These are phyloP conservation scores for Cajanus cajan DNA, from an alignment of 306 rosid genomes.

Conservation along the genomic window DNA sequence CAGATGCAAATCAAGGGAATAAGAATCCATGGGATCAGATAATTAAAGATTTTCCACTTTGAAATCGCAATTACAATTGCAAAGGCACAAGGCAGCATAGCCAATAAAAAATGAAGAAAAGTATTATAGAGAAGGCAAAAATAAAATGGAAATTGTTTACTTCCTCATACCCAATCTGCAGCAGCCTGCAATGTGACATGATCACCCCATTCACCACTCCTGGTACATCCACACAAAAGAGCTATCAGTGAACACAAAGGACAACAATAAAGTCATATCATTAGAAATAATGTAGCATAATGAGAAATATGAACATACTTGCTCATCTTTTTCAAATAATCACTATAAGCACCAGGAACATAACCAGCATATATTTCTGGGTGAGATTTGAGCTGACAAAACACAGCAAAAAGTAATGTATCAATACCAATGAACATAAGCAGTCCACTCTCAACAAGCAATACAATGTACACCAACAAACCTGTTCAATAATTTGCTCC, in stretches of 20 bases:
- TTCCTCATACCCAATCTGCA: conserved; percentile 81
- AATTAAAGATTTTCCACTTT: background rate
- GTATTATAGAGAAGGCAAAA: conserved; percentile 24
- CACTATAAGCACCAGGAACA: conserved; percentile 79
- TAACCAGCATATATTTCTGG: conserved; percentile 70
- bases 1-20: background rate
- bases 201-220: conserved; percentile 99
- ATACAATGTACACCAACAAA: conserved; percentile 25
- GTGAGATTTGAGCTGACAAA: conserved; percentile 58
- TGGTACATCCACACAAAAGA: conserved; percentile 44
- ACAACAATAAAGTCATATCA: conserved; percentile 3
- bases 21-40: background rate
- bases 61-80: background rate
- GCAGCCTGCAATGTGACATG: conserved; percentile 99
- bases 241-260: conserved; percentile 24
- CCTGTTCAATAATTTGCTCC: conserved; percentile 83
- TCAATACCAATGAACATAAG: conserved; percentile 19
- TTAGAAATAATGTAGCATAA: background rate
- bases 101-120: background rate
- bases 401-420: conserved; percentile 1
- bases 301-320: conserved; percentile 47
- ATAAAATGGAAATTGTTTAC: background rate
- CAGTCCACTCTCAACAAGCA: background rate
- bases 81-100: background rate
- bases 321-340: conserved; percentile 85